Evolutionary conservation across 2,329 filamentous ascomycete species (phyloP).

Genomic region (Apiospora koreana): DNA sequence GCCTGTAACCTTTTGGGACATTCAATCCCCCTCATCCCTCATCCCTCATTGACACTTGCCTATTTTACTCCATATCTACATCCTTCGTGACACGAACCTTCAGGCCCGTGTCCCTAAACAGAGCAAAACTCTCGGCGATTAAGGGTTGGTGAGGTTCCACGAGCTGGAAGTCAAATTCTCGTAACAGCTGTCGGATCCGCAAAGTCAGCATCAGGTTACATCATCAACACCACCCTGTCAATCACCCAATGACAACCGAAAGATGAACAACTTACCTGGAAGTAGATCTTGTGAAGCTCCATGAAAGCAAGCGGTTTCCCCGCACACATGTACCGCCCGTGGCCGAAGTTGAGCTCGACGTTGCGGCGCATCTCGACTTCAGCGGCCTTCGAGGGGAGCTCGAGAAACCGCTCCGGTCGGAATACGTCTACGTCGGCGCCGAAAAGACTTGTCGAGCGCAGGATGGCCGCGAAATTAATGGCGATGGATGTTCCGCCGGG

Average conservation of each 20-base stretch:
- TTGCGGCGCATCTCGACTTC: constrained; percentile 34
- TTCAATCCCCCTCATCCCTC: too few species aligned
- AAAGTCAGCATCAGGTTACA: neutral
- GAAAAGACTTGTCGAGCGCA: constrained; percentile 31
- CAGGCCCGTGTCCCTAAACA: constrained; percentile 26
- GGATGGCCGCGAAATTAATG: constrained; percentile 35
- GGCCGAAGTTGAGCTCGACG: constrained; percentile 41
- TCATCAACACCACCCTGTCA: neutral
- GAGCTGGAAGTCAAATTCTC: constrained; percentile 32
- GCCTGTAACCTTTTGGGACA: too few species aligned
- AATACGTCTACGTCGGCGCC: constrained; percentile 40
- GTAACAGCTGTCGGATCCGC: constrained; percentile 18
- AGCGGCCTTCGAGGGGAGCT: constrained; percentile 32
- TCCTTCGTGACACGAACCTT: constrained; percentile 27
- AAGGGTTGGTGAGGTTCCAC: constrained; percentile 25
- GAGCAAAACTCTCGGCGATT: constrained; percentile 21
- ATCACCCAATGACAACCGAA: neutral
- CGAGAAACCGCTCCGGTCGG: constrained; percentile 47
- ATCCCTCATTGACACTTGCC: too few species aligned
- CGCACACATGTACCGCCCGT: constrained; percentile 33
- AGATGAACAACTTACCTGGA: constrained; percentile 36
- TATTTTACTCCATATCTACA: neutral
- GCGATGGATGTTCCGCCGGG: constrained; percentile 39
- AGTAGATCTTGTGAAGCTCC: constrained; percentile 43
- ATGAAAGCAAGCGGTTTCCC: constrained; percentile 42